These are phyloP conservation scores for Stagonosporopsis chrysanthemi DNA, from an alignment of 2,329 filamentous ascomycete species.

Conservation along the genomic window DNA sequence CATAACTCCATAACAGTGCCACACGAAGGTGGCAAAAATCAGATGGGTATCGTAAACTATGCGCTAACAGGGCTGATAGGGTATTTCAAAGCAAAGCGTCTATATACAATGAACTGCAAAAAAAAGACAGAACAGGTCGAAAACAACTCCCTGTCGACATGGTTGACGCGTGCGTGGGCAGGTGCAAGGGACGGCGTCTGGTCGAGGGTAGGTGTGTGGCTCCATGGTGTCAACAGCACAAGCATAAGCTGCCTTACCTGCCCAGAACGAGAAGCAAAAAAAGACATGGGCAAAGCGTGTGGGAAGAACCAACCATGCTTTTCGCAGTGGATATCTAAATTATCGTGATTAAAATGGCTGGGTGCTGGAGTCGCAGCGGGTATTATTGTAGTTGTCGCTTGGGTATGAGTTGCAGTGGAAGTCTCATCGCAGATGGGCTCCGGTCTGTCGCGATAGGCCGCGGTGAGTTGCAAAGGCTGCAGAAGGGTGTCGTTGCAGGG, in stretches of 20 bases:
- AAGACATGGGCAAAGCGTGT: conserved; percentile 23
- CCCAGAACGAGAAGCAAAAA: conserved; percentile 11
- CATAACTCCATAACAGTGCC: neutral
- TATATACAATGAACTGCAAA: conserved; percentile 21
- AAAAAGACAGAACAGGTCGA: neutral
- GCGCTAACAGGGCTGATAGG: conserved; percentile 13
- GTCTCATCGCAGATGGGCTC: neutral
- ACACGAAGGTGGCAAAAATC: neutral
- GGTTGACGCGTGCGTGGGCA: conserved; percentile 22
- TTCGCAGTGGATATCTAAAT: conserved; percentile 29
- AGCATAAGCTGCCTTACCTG: conserved; percentile 34
- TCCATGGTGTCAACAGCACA: conserved; percentile 25
- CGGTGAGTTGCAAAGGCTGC: conserved; percentile 16
- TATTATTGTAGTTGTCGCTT: conserved; percentile 3
- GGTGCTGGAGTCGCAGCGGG: conserved; percentile 12
- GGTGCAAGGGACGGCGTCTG: conserved; percentile 24
- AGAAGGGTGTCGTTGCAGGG: conserved; percentile 27
- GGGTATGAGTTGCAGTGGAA: neutral
- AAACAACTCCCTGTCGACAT: conserved; percentile 1
- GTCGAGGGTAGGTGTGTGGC: conserved; percentile 10
- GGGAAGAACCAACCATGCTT: conserved; percentile 18
- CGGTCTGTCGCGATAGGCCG: conserved; percentile 1
- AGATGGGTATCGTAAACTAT: neutral
- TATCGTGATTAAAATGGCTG: neutral
- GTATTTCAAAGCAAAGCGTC: conserved; percentile 22